Evolutionary conservation across 768 basidiomycete species (phyloP), one percentile per base, ranked within the genome.

Genomic region (Tulasnella sp.): DNA sequence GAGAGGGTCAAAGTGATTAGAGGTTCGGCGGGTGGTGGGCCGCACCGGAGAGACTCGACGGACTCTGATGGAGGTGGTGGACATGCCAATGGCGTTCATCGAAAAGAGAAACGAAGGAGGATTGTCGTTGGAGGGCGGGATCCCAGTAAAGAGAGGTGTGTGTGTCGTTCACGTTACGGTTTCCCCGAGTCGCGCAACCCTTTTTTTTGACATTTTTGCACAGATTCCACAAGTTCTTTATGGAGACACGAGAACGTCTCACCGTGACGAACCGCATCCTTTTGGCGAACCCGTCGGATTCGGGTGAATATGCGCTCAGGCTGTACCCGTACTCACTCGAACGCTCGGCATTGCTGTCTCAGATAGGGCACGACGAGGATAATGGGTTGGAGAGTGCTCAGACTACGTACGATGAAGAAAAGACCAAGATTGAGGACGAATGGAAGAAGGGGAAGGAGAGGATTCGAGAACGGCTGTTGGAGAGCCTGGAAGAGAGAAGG

Each of bases 401-500:
- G 80, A 87, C 86, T 15, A 90, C 91, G 9, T 93, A 91, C 78
- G 88, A 91, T 25, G 92, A 94, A 79, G 93, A 95, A 81, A 86
- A 90, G 49, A 89, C 90, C 79, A 85, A 88, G 68, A 92, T 94
- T 5, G 93, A 94, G 80, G 92, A 93, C 7, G 93, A 94, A 80
- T 94, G 90, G 90, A 87, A 86, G 78, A 87, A 88, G 64, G 93
- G 93, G 3, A 85, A 90, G 67, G 92, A 92, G 58, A 85, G 90
- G 37, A 90, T 94, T 22, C 85, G 91, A 9, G 92, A 94, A 80
- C 86, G 93, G 19, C 84, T 95, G 38, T 82, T 94, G 19, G 93
- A 94, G 80, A 92, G 93, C 37, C 91, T 95, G 79, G 93, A 94
- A 82, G 93, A 95, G 80, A 86, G 93, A 38, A 83, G 93, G 75